Percentiles rank a stretch among this genome's conserved stretches.
Conservation (phyloP, 192 early-diverging fungal genomes). For the Glomus cerebriforme region DNA sequence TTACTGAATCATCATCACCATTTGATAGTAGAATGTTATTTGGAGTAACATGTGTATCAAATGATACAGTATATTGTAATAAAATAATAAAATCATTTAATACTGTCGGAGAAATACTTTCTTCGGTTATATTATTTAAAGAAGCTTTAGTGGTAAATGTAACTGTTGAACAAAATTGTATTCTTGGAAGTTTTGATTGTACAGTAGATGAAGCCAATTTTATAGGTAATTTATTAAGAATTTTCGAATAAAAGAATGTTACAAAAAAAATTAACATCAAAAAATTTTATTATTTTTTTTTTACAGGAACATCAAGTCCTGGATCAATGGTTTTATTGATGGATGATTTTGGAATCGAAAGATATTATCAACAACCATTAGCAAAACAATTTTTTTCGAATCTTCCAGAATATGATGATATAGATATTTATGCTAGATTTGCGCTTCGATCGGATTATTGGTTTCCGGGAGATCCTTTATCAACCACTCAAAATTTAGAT, state of each 20-base stretch:
- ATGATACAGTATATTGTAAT: neutral
- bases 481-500: neutral
- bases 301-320: neutral
- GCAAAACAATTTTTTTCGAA: neutral
- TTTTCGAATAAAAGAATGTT: neutral
- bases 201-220: neutral
- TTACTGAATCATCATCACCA: too few species aligned
- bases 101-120: neutral
- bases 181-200: neutral
- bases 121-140: neutral
- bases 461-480: neutral
- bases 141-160: neutral
- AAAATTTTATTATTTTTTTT: neutral
- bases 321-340: neutral
- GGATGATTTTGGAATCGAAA: neutral
- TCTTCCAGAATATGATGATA: neutral
- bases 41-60: neutral
- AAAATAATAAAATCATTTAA: neutral
- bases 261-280: neutral
- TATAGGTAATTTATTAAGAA: neutral
- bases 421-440: neutral
- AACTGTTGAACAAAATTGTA: neutral
- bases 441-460: neutral
- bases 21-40: neutral
- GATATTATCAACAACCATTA: neutral